phyloP scores from a whole-genome alignment of 345 rosid species.

The Bruguiera gymnorhiza region DNA sequence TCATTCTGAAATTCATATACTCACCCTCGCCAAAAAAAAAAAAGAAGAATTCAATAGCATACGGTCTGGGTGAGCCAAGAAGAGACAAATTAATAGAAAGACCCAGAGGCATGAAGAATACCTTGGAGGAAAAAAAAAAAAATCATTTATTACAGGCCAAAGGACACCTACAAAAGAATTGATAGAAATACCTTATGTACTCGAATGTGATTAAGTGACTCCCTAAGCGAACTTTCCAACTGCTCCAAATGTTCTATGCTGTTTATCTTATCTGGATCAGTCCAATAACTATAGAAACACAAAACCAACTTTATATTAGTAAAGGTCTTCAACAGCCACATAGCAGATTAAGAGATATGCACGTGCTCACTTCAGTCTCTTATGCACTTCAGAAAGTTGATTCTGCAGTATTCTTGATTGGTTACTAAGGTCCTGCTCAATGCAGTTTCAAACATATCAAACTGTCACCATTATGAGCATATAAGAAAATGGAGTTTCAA shows the following conservation, averaged over 20 bases:
- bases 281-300: constrained; percentile 57
- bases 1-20: neutral
- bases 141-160: neutral
- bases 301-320: constrained; percentile 14
- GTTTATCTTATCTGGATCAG: constrained; percentile 52
- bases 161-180: constrained; percentile 7
- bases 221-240: constrained; percentile 54
- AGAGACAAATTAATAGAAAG: neutral
- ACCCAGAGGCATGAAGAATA: neutral
- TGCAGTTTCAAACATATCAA: constrained; percentile 15
- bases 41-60: no score
- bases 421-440: constrained; percentile 43
- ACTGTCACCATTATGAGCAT: constrained; percentile 16
- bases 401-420: constrained; percentile 42
- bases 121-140: neutral
- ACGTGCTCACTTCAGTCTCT: constrained; percentile 51
- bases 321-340: neutral
- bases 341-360: constrained; percentile 7
- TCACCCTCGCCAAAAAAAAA: neutral
- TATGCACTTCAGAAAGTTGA: constrained; percentile 51
- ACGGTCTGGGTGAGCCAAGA: neutral
- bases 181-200: constrained; percentile 51
- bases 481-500: constrained; percentile 2
- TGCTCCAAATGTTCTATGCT: constrained; percentile 58
- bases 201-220: constrained; percentile 53